Percentiles rank a stretch among this genome's conserved stretches.
These are phyloP conservation scores for Talaromyces sp. DNA, from an alignment of 2,329 filamentous ascomycete genomes.

Conservation along the genomic window DNA sequence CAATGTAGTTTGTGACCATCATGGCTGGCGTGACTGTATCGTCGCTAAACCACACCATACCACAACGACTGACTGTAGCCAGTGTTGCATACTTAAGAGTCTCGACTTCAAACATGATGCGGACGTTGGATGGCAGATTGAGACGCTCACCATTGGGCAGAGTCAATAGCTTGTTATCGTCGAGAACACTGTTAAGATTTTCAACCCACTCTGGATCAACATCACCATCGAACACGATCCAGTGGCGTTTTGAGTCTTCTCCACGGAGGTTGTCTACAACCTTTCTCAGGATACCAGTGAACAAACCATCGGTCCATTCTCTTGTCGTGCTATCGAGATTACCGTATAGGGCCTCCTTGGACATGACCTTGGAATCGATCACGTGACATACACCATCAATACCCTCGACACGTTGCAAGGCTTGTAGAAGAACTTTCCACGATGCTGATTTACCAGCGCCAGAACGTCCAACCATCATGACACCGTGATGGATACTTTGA, in stretches of 20 bases:
- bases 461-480: conserved; percentile 99
- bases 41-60: conserved; percentile 99
- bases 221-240: conserved; percentile 99
- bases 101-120: conserved; percentile 99
- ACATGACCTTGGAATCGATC: conserved; percentile 99
- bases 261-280: conserved; percentile 98
- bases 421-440: conserved; percentile 88
- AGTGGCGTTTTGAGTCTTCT: conserved; percentile 93
- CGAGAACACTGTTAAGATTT: conserved; percentile 97
- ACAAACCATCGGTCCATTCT: conserved; percentile 98
- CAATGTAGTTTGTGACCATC: conserved; percentile 88
- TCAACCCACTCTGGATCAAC: conserved; percentile 99
- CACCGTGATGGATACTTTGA: conserved; percentile 94
- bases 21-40: conserved; percentile 90
- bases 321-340: conserved; percentile 93
- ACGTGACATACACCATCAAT: conserved; percentile 94
- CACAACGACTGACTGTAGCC: conserved; percentile 97
- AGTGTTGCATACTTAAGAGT: conserved; percentile 95
- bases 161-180: conserved; percentile 97
- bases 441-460: conserved; percentile 95
- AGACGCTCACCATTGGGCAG: conserved; percentile 97
- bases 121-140: conserved; percentile 87
- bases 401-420: conserved; percentile 82
- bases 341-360: conserved; percentile 94
- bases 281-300: conserved; percentile 95